phyloP scores from a whole-genome alignment of 2,329 filamentous ascomycete species.

The Nemania serpens region DNA sequence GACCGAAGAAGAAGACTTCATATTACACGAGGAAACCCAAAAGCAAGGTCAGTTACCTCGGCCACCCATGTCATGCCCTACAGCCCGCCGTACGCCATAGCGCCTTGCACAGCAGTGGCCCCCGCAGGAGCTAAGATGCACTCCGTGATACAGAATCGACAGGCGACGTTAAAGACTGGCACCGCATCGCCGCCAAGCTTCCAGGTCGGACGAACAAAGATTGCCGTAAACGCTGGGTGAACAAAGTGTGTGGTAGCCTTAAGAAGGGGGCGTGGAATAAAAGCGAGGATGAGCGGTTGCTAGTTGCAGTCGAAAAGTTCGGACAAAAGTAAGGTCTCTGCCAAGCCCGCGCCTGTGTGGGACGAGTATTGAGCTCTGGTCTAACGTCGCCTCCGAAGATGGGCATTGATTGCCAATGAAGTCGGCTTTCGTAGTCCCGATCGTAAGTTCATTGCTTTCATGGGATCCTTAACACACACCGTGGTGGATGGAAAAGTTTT shows the following conservation, averaged over 20 bases:
- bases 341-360: too few species aligned
- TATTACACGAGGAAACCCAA: constrained; percentile 26
- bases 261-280: constrained; percentile 27
- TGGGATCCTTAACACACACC: not conserved
- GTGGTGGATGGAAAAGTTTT: not conserved
- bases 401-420: constrained; percentile 47
- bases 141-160: not conserved
- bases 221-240: constrained; percentile 30
- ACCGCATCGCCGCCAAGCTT: constrained; percentile 25
- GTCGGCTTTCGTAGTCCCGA: constrained; percentile 43
- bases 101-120: not conserved
- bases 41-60: constrained; percentile 18
- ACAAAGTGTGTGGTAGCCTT: constrained; percentile 25
- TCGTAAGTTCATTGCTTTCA: constrained; percentile 26
- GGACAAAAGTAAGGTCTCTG: constrained; percentile 41
- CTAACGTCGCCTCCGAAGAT: constrained; percentile 37
- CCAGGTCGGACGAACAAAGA: constrained; percentile 28
- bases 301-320: constrained; percentile 43
- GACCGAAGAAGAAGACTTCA: constrained; percentile 28
- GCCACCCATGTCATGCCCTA: not conserved
- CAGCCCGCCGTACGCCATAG: not conserved
- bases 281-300: constrained; percentile 31
- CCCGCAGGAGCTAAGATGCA: not conserved
- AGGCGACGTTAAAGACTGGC: constrained; percentile 22
- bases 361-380: not conserved